Percentiles rank a stretch among this genome's conserved stretches.
Conservation (phyloP, 2,329 filamentous ascomycete species). For the Xylariomycetidae sp. region DNA sequence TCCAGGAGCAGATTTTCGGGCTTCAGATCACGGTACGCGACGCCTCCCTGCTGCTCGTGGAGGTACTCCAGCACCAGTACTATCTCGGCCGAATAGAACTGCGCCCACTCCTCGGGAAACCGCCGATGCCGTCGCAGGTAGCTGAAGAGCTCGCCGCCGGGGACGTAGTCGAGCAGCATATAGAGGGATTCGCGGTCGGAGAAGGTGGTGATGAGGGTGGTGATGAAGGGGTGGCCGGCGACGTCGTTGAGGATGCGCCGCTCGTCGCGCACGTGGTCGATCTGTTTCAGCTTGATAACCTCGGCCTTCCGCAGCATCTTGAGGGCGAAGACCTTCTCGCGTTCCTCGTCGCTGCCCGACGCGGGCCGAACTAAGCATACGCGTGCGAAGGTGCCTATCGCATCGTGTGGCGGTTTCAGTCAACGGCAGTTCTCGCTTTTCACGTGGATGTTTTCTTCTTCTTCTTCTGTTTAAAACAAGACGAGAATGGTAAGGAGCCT, state of each 20-base stretch:
- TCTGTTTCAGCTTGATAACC: slow-evolving; percentile 76
- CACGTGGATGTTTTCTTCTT: no score
- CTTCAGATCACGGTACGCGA: slow-evolving; percentile 79
- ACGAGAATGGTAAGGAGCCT: no score
- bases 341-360: slow-evolving; percentile 46
- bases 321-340: slow-evolving; percentile 68
- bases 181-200: slow-evolving; percentile 75
- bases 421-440: no score
- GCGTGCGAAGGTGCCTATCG: slow-evolving; percentile 70
- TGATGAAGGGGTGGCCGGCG: slow-evolving; percentile 79
- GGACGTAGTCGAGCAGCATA: slow-evolving; percentile 79
- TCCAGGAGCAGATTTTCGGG: slow-evolving; percentile 80
- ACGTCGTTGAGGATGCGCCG: slow-evolving; percentile 73
- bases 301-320: slow-evolving; percentile 72
- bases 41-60: slow-evolving; percentile 70
- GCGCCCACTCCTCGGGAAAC: slow-evolving; percentile 73
- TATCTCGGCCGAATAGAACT: slow-evolving; percentile 82
- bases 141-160: slow-evolving; percentile 79
- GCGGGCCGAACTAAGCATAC: slow-evolving; percentile 72
- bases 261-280: slow-evolving; percentile 83
- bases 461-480: no score
- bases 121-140: slow-evolving; percentile 73
- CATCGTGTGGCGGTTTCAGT: no score
- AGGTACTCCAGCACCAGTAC: slow-evolving; percentile 76
- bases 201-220: slow-evolving; percentile 72